Evolutionary conservation across 768 basidiomycete species (phyloP), one percentile per base, ranked within the genome.

Genomic region (Leucosporidium scottii): DNA sequence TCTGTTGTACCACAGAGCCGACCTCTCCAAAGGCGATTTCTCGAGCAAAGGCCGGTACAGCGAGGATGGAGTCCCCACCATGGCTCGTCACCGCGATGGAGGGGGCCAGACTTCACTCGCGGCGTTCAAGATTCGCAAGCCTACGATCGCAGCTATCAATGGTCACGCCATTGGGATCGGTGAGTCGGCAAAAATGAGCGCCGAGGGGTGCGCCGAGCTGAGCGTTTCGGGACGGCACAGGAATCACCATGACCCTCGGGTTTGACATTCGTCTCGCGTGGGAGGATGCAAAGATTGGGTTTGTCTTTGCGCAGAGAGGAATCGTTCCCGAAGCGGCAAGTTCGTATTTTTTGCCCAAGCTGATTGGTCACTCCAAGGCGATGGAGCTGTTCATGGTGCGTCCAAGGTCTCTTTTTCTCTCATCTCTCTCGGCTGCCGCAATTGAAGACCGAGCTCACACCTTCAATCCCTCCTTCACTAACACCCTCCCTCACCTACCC

Each of bases 261-360:
- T 62, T 50, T 20, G 61, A 62, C 30, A 51, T 62, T 9, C 30
- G 53, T 0, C 1, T 62, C 10, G 61, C 50, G 28, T 50, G 49
- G 50, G 51, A 62, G 61, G 61, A 62, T 20, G 49, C 61, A 2
- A 62, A 62, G 61, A 54, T 62, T n/a, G 61, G 61, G 4, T 62
- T 62, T 20, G 61, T 62, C 9, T 62, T 62, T 27, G 61, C 23
- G 1, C 23, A 62, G 50, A 49, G 61, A 15, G 61, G 61, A 3
- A 30, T 62, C 25, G 50, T 62, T 15, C 49, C 61, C 27, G 61
- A 62, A 21, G 59, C 59, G 20, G 59, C 25, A 12, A 49, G 25
- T 8, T 53, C 50, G 13, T 62, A 34, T 30, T 62, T 51, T 25
- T 39, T 62, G 18, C 61, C 61, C 3, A 51, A 51, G 21, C 61